Evolutionary conservation across 306 rosid species (phyloP).

Genomic region (Coriaria nepalensis): DNA sequence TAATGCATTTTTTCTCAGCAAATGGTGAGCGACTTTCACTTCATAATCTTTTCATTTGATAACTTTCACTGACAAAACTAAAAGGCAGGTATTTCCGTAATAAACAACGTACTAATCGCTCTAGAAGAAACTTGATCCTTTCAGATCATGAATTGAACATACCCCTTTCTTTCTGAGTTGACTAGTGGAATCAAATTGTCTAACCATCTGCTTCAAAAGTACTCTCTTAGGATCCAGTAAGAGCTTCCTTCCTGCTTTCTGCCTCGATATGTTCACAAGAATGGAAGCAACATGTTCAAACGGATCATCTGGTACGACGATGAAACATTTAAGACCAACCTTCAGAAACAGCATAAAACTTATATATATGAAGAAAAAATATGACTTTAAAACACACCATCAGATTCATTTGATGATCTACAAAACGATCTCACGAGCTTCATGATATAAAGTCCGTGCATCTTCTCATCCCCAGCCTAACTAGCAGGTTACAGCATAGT

Average conservation of each 20-base stretch:
- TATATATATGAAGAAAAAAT: not conserved
- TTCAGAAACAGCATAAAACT: not conserved
- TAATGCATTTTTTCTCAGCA: too few relatives aligned
- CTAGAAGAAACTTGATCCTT: not conserved
- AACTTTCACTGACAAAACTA: constrained; percentile 5
- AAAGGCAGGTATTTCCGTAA: constrained; percentile 5
- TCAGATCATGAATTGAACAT: constrained; percentile 20
- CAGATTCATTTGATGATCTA: constrained; percentile 39
- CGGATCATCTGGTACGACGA: constrained; percentile 51
- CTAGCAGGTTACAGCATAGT: constrained; percentile 5
- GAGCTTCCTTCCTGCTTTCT: constrained; percentile 73
- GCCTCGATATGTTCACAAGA: constrained; percentile 80
- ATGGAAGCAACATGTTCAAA: constrained; percentile 91
- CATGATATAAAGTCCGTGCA: constrained; percentile 71
- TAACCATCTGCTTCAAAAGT: constrained; percentile 71
- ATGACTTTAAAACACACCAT: constrained; percentile 29
- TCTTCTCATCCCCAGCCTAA: constrained; percentile 71
- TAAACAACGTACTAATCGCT: constrained; percentile 1
- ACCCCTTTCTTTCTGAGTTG: constrained; percentile 89
- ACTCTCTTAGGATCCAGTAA: constrained; percentile 73
- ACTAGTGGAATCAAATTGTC: constrained; percentile 77
- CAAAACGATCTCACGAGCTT: constrained; percentile 94
- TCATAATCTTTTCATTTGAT: not conserved
- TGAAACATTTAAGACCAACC: constrained; percentile 11
- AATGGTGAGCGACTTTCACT: too few relatives aligned